Evolutionary conservation across 2,329 filamentous ascomycete genomes (phyloP), one percentile per base, ranked within the genome.

Genomic region (Alternaria arborescens): DNA sequence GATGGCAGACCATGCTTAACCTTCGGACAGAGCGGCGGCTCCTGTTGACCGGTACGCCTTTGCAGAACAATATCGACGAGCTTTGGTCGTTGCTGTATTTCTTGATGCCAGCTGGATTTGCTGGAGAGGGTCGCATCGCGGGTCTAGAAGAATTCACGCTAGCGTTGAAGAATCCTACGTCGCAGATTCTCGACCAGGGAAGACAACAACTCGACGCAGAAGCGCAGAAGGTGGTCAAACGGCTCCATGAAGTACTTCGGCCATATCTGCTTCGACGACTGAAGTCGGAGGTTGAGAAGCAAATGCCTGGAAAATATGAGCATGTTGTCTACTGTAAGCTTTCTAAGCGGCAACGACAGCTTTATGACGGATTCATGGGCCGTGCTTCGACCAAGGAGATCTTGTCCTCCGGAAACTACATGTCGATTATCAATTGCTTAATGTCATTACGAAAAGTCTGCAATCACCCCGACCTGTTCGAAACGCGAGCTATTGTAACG

Each of bases 371-470:
- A 1, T 99, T 98, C 79, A 88, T 99, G 81, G 93, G 92, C 34
- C 89, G 94, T 57, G 90, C 91, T 4, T 93, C 97, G 71, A 98
- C 95, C 0, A 89, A 93, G 65, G 91, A 93, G 61, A 97, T 94
- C 0, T 83, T 99, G 18, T 88, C 92, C 3, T 96, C 92, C 1
- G 95, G 95, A 28, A 99, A 98, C 72, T 97, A 97, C 77, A 88
- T 99, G 65, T 97, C 93, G 18, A 97, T 99, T 76, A 98, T 98
- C 80, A 97, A 97, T 77, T 98, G 96, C 78, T 82, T 99, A 52
- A 97, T 99, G 93, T 95, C 97, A 76, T 84, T 99, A 54, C 89
- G 95, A 50, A 97, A 98, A 77, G 96, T 99, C 52, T 99, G 95
- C 84, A 99, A 99, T 70, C 95, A 99, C 74, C 96, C 95, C 0